Percentiles rank a stretch among this genome's conserved stretches.
Conservation (phyloP, 768 basidiomycete species). For the Trametes gibbosa region DNA sequence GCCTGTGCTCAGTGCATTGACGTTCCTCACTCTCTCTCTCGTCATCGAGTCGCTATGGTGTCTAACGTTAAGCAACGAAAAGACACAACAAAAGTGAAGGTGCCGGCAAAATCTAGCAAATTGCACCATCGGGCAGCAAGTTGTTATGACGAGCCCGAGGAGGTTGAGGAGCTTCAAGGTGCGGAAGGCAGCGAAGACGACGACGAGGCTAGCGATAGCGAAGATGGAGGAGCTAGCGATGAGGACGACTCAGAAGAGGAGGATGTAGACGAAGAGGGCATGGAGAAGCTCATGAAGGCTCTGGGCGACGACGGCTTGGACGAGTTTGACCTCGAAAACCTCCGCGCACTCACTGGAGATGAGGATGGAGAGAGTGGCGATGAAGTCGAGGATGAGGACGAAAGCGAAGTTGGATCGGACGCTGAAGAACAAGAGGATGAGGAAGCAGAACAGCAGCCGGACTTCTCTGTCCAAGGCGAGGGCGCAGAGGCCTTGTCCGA, state of each 20-base stretch:
- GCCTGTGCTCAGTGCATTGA: too few relatives aligned
- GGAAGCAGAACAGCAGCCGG: constrained; percentile 30
- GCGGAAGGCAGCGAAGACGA: background rate
- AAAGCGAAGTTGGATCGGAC: constrained; percentile 35
- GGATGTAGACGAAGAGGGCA: constrained; percentile 55
- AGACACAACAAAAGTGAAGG: background rate
- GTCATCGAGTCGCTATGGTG: background rate
- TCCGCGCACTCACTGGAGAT: constrained; percentile 40
- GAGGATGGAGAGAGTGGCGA: constrained; percentile 28
- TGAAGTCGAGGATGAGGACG: constrained; percentile 29
- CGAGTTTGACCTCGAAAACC: constrained; percentile 59
- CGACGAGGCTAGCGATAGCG: background rate
- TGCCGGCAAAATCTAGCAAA: background rate
- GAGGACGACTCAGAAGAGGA: constrained; percentile 35
- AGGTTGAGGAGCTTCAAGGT: background rate
- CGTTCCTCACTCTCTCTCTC: background rate
- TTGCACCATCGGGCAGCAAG: constrained; percentile 6
- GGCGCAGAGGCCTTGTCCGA: constrained; percentile 30
- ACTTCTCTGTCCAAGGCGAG: constrained; percentile 10
- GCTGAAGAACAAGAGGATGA: constrained; percentile 35
- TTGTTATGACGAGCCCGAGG: constrained; percentile 5
- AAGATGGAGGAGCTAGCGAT: constrained; percentile 7
- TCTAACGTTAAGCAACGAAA: constrained; percentile 1
- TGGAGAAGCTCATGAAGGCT: constrained; percentile 52
- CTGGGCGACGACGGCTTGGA: constrained; percentile 65